Conservation (phyloP, 257 asterid genomes). For the Cordia subcordata region DNA sequence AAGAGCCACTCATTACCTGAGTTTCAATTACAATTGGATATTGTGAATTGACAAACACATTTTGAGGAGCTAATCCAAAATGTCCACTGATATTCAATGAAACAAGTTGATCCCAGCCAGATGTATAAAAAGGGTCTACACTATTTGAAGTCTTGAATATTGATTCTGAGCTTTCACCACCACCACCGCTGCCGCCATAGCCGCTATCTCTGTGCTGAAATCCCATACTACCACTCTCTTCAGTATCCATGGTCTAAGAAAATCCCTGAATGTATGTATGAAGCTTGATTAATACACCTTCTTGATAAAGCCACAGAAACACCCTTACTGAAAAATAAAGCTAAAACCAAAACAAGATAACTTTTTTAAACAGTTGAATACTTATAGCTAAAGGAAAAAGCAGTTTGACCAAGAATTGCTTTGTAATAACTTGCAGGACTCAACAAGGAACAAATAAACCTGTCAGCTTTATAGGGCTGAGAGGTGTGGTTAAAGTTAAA, state of each 20-base stretch:
- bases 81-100: constrained; percentile 48
- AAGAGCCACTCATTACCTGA: constrained; percentile 26
- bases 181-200: constrained; percentile 20
- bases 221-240: constrained; percentile 45
- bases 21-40: constrained; percentile 34
- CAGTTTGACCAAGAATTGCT: constrained; percentile 51
- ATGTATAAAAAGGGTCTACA: constrained; percentile 40
- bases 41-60: constrained; percentile 54
- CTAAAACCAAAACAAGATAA: constrained; percentile 26
- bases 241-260: constrained; percentile 41
- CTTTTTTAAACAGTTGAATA: constrained; percentile 18
- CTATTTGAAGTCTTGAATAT: constrained; percentile 28
- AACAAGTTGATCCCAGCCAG: constrained; percentile 65
- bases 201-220: constrained; percentile 27
- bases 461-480: constrained; percentile 77
- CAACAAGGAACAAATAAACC: constrained; percentile 70
- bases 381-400: constrained; percentile 33
- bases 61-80: constrained; percentile 43
- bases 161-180: constrained; percentile 23
- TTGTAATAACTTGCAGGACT: constrained; percentile 63
- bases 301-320: constrained; percentile 5
- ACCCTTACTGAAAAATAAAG: constrained; percentile 13
- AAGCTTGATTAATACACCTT: constrained; percentile 26
- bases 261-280: constrained; percentile 16
- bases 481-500: constrained; percentile 51